Conservation (phyloP, 2,329 filamentous ascomycete species). For the Paracoccidioides brasiliensis region DNA sequence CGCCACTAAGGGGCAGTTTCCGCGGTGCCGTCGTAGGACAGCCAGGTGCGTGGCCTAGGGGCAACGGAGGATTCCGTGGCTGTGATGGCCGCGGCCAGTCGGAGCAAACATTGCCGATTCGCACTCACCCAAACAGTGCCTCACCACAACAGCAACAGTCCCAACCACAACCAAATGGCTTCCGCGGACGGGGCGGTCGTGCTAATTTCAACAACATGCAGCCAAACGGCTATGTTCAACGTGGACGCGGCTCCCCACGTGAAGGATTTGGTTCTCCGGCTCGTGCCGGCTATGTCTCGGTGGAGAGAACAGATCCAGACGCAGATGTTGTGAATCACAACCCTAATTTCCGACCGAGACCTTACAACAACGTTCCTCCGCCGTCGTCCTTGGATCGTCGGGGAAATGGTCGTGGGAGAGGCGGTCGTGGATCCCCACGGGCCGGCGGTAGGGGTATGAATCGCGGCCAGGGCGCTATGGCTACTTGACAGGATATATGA, state of each 20-base stretch:
- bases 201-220: not conserved
- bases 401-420: conserved; percentile 15
- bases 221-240: not conserved
- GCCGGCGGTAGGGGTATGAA: conserved; percentile 8
- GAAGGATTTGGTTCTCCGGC: conserved; percentile 1
- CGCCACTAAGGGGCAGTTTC: conserved; percentile 46
- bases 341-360: conserved; percentile 38
- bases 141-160: not conserved
- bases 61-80: conserved; percentile 23
- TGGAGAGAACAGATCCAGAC: conserved; percentile 35
- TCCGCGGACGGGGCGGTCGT: conserved; percentile 6
- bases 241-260: not conserved
- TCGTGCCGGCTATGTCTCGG: conserved; percentile 18
- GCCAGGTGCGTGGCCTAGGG: conserved; percentile 22
- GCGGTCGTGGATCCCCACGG: conserved; percentile 4
- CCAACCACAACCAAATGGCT: not conserved
- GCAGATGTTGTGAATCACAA: conserved; percentile 40
- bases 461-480: conserved; percentile 4
- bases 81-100: conserved; percentile 24
- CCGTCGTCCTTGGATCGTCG: conserved; percentile 23
- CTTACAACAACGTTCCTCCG: conserved; percentile 35
- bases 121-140: conserved; percentile 11
- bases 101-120: conserved; percentile 15
- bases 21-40: conserved; percentile 42
- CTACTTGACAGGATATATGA: not conserved